Evolutionary conservation across 257 asterid genomes (phyloP), one percentile per base, ranked within the genome.

Genomic region (Salvia hispanica): DNA sequence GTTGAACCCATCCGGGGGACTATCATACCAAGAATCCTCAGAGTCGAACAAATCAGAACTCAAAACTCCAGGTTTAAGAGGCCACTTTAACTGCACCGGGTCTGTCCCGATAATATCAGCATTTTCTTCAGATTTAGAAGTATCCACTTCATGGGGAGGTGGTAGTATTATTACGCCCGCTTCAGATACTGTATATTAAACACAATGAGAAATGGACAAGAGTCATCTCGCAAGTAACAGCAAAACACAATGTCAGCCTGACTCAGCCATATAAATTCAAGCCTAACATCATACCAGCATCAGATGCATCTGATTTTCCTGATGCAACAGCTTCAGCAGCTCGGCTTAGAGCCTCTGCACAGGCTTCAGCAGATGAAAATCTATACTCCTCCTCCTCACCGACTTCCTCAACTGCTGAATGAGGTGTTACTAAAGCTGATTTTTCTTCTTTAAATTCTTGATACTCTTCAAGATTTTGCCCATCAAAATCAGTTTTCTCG

Each of bases 301-400:
- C 88, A 63, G 88, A 78, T 66, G 72, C 81, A 78, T 86, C 84
- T 10, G 79, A 73, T 63, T 72, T 71, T 72, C 94, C 96, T 2
- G 89, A 82, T 72, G 85, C 89, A 76, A 90, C 95, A 74, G 84
- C 92, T 78, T 86, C 96, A 44, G 97, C 90, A 59, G 94, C 99
- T 81, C 81, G 74, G 58, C 70, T 79, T 73, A 93, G 80, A 55
- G 95, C 97, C 79, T 48, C 74, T n/a, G 97, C 97, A 84, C 94
- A 86, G 60, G 96, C 95, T 82, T 93, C 92, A 18, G 97, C 96
- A 64, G 96, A 90, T 51, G 69, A 82, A 76, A 84, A 77, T 74
- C 94, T 79, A 72, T 77, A 42, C 3, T 87, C 65, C 71, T 72
- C 83, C 39, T 76, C 83, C 62, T 64, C 78, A 25, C 10, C 7